Evolutionary conservation across 768 basidiomycete species (phyloP).

Genomic region (Leccinum aurantiacum): DNA sequence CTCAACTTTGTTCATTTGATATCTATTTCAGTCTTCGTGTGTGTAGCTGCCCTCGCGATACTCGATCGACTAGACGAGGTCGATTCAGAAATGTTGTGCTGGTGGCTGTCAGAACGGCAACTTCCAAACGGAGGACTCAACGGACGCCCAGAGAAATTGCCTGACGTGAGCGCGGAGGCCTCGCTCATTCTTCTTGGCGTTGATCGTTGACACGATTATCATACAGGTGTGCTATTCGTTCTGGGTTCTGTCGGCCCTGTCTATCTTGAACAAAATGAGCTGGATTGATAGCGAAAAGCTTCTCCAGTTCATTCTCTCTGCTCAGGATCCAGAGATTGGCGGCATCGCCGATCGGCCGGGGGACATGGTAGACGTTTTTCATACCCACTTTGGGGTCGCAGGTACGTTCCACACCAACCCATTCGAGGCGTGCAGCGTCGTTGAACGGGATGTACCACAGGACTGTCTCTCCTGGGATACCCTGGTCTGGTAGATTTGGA

Average conservation of each 20-base stretch:
- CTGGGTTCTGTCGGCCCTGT: slow-evolving; percentile 89
- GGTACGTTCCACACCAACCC: slow-evolving; percentile 41
- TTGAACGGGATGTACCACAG: slow-evolving; percentile 31
- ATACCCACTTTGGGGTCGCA: slow-evolving; percentile 90
- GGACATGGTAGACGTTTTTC: slow-evolving; percentile 96
- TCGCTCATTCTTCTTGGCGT: not conserved
- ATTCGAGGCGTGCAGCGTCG: not conserved
- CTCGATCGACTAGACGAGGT: slow-evolving; percentile 79
- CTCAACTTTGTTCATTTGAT: not conserved
- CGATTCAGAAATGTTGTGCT: slow-evolving; percentile 75
- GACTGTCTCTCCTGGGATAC: slow-evolving; percentile 86
- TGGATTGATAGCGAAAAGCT: slow-evolving; percentile 91
- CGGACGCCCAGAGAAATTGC: slow-evolving; percentile 95
- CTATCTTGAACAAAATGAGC: slow-evolving; percentile 75
- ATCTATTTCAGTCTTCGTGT: slow-evolving; percentile 74
- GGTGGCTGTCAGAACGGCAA: slow-evolving; percentile 96
- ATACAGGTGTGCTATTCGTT: slow-evolving; percentile 87
- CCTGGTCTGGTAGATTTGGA: slow-evolving; percentile 83
- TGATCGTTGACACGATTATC: not conserved
- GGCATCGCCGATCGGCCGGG: slow-evolving; percentile 95
- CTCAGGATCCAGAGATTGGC: slow-evolving; percentile 87
- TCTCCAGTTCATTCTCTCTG: slow-evolving; percentile 78
- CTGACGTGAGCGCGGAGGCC: slow-evolving; percentile 69
- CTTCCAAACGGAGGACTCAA: slow-evolving; percentile 92
- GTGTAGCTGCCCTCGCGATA: slow-evolving; percentile 84